Evolutionary conservation across 768 basidiomycete species (phyloP).

Genomic region (Amanita rimosa): DNA sequence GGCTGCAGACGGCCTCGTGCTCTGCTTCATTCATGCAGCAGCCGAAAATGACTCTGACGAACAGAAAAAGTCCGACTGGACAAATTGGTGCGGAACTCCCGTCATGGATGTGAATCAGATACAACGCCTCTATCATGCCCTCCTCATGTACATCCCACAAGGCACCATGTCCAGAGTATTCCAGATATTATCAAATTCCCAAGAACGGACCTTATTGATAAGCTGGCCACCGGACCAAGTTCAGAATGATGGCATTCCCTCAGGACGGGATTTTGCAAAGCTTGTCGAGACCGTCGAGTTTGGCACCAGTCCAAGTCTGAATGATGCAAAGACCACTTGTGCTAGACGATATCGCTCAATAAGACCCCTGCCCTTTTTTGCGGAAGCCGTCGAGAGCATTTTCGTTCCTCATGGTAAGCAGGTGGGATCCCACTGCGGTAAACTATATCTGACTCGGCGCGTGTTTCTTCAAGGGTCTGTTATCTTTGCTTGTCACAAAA

Average conservation of each 20-base stretch:
- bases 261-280: slow-evolving; percentile 38
- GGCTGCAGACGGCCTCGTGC: slow-evolving; percentile 77
- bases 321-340: slow-evolving; percentile 76
- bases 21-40: slow-evolving; percentile 83
- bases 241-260: slow-evolving; percentile 23
- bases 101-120: slow-evolving; percentile 46
- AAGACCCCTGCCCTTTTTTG: slow-evolving; percentile 48
- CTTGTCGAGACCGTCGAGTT: slow-evolving; percentile 63
- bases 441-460: slow-evolving; percentile 19
- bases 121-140: slow-evolving; percentile 44
- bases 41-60: slow-evolving; percentile 75
- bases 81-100: slow-evolving; percentile 84
- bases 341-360: slow-evolving; percentile 73
- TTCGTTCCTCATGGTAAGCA: slow-evolving; percentile 81
- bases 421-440: slow-evolving; percentile 13
- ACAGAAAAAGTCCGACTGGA: slow-evolving; percentile 59
- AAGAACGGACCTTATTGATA: slow-evolving; percentile 46
- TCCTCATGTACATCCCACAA: slow-evolving; percentile 43
- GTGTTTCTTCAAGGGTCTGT: slow-evolving; percentile 38
- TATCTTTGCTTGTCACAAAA: slow-evolving; percentile 68
- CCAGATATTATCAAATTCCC: slow-evolving; percentile 61
- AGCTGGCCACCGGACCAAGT: slow-evolving; percentile 64
- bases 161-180: slow-evolving; percentile 54
- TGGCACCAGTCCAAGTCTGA: slow-evolving; percentile 37
- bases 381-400: slow-evolving; percentile 70